A percentile compares a stretch with the other conserved stretches of the same genome.
Evolutionary conservation across 768 basidiomycete genomes (phyloP).

Genomic region (Tylopilus rubrobrunneus): DNA sequence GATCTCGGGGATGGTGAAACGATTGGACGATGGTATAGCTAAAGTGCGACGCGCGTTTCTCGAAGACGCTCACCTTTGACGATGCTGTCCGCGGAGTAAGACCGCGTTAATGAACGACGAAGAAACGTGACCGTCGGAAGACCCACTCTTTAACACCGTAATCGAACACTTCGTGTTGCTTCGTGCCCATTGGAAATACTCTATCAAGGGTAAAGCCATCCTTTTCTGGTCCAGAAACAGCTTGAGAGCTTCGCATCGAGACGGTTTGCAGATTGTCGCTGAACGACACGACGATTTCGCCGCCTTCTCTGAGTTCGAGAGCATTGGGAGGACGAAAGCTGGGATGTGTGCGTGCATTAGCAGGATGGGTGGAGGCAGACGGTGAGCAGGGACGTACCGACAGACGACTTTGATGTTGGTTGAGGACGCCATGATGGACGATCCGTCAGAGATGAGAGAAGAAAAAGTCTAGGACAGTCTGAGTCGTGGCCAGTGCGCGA

Average conservation of each 20-base stretch:
- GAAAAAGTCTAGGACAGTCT: slow-evolving; percentile 7
- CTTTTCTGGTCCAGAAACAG: slow-evolving; percentile 83
- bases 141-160: slow-evolving; percentile 97
- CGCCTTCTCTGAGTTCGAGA: slow-evolving; percentile 82
- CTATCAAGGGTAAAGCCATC: slow-evolving; percentile 98
- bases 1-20: not conserved
- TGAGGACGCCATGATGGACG: slow-evolving; percentile 59
- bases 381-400: slow-evolving; percentile 58
- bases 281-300: slow-evolving; percentile 87
- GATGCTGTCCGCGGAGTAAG: slow-evolving; percentile 48
- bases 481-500: slow-evolving; percentile 12
- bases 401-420: slow-evolving; percentile 99
- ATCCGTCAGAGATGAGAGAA: slow-evolving; percentile 21
- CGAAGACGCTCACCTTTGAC: slow-evolving; percentile 67
- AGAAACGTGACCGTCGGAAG: not conserved
- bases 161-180: slow-evolving; percentile 94
- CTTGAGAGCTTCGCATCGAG: slow-evolving; percentile 65
- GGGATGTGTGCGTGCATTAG: slow-evolving; percentile 7
- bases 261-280: slow-evolving; percentile 84
- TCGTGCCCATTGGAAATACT: slow-evolving; percentile 88
- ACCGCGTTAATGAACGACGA: slow-evolving; percentile 17
- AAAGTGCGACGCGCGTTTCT: not conserved
- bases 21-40: not conserved
- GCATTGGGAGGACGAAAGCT: slow-evolving; percentile 96
- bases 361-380: not conserved